phyloP scores from a whole-genome alignment of 768 basidiomycete genomes.

The Tephrocybe sp. region DNA sequence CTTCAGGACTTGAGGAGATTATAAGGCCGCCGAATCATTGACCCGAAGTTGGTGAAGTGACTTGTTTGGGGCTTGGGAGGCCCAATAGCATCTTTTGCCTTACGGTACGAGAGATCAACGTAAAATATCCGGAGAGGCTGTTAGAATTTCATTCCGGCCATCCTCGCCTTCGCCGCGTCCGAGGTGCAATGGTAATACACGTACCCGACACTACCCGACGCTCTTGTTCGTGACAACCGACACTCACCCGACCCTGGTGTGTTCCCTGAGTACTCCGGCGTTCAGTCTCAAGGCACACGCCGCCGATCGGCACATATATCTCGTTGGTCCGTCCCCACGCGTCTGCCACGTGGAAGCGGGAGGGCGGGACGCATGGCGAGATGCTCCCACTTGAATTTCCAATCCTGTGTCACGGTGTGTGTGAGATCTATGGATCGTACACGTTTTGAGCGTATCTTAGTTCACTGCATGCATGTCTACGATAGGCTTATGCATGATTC shows the following conservation, averaged over 20 bases:
- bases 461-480: constrained; percentile 9
- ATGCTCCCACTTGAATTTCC: background rate
- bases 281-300: constrained; percentile 16
- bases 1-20: background rate
- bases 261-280: constrained; percentile 4
- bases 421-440: constrained; percentile 11
- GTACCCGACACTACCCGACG: too few relatives aligned
- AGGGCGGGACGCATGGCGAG: constrained; percentile 7
- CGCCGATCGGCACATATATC: constrained; percentile 11
- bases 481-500: constrained; percentile 7
- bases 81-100: background rate
- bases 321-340: constrained; percentile 11
- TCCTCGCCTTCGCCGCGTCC: too few relatives aligned
- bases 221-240: background rate
- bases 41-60: too few relatives aligned
- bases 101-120: constrained; percentile 4
- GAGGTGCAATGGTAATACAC: too few relatives aligned
- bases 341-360: constrained; percentile 15
- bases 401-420: constrained; percentile 6
- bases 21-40: background rate
- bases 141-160: too few relatives aligned
- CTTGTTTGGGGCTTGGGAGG: background rate
- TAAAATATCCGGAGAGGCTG: background rate
- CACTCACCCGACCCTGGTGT: background rate
- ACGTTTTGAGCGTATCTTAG: constrained; percentile 5